phyloP scores from a whole-genome alignment of 164 flowering plant genomes.

The Pachysandra terminalis region DNA sequence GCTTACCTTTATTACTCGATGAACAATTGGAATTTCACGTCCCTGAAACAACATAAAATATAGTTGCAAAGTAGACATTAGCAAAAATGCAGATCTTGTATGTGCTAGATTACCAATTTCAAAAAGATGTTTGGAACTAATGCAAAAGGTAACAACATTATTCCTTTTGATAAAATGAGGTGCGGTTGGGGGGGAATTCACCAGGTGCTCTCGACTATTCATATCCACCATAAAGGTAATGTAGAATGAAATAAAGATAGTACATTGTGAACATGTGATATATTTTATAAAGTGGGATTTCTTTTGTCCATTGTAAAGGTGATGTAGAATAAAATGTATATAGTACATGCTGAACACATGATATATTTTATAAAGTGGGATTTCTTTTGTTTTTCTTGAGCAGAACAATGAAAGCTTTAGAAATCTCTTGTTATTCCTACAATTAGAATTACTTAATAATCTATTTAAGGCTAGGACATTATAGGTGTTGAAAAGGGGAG shows the following conservation, averaged over 20 bases:
- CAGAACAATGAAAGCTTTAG: background rate
- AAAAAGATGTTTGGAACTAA: background rate
- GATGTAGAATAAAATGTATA: no score
- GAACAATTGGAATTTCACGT: conserved; percentile 84
- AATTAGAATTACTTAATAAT: no score
- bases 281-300: background rate
- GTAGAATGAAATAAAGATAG: background rate
- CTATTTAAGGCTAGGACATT: no score
- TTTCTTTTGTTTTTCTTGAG: no score
- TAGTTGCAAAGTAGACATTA: conserved; percentile 5
- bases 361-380: no score
- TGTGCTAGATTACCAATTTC: background rate
- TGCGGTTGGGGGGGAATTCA: background rate
- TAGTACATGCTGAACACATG: no score
- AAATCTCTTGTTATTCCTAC: background rate
- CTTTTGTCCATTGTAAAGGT: no score
- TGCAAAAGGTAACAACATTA: background rate
- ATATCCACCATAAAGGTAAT: no score
- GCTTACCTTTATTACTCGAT: conserved; percentile 79
- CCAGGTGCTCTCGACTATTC: background rate
- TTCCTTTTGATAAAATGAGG: background rate
- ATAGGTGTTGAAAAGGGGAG: no score
- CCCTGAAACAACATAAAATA: conserved; percentile 39
- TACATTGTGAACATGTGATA: background rate
- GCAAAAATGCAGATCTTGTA: background rate